Conservation (phyloP, 2,329 filamentous ascomycete genomes). For the Colletotrichum sp. region DNA sequence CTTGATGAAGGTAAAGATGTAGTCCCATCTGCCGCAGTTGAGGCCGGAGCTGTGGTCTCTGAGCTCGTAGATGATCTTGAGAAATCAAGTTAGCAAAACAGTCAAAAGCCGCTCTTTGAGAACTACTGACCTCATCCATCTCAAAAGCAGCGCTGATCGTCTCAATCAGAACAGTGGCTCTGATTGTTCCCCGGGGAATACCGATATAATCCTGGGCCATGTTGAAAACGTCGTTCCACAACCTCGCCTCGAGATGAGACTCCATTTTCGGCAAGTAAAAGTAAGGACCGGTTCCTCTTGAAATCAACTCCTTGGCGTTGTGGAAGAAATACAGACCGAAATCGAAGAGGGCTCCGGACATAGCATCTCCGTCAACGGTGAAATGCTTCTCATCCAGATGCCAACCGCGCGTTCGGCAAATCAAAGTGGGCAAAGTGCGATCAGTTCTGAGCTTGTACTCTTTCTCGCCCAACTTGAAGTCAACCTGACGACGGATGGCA, state of each 20-base stretch:
- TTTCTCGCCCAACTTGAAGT: constrained; percentile 88
- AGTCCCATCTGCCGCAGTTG: constrained; percentile 94
- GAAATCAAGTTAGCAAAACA: not conserved
- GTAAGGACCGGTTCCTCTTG: constrained; percentile 80
- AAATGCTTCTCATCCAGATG: constrained; percentile 94
- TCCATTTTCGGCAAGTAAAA: constrained; percentile 94
- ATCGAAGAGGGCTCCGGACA: constrained; percentile 85
- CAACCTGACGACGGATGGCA: constrained; percentile 82
- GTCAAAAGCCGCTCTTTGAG: fast-evolving
- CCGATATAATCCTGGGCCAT: constrained; percentile 84
- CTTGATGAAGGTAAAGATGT: constrained; percentile 96
- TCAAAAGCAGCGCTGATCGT: constrained; percentile 91
- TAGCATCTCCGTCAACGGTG: constrained; percentile 85
- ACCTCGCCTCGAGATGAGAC: constrained; percentile 84
- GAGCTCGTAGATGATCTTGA: constrained; percentile 85
- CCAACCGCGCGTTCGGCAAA: constrained; percentile 87
- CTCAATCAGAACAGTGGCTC: constrained; percentile 88
- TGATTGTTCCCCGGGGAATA: constrained; percentile 82
- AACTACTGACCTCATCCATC: constrained; percentile 72
- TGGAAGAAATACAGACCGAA: constrained; percentile 96
- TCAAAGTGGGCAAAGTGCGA: constrained; percentile 77
- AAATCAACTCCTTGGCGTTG: constrained; percentile 82
- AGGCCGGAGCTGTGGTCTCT: constrained; percentile 87
- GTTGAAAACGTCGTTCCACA: constrained; percentile 95
- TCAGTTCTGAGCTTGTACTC: constrained; percentile 92